A percentile compares a stretch with the other conserved stretches of the same genome.
Evolutionary conservation across 2,329 filamentous ascomycete genomes (phyloP).

Genomic region (Sporothrix dimorphospora): DNA sequence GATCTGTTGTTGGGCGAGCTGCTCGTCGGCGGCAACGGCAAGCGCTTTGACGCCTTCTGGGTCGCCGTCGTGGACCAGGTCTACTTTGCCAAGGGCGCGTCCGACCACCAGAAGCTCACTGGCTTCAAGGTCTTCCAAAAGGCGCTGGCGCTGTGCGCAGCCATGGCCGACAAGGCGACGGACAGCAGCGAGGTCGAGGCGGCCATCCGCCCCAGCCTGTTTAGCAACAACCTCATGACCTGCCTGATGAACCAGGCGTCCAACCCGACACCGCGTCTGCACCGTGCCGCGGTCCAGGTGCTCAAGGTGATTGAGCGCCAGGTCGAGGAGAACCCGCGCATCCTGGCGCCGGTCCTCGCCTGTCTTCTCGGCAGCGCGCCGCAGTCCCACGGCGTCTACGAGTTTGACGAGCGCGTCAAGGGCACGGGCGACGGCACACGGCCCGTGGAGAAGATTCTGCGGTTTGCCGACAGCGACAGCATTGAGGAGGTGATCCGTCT

Average conservation of each 20-base stretch:
- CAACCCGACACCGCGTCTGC: slow-evolving; percentile 75
- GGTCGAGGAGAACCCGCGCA: slow-evolving; percentile 62
- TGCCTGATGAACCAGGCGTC: slow-evolving; percentile 83
- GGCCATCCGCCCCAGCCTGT: slow-evolving; percentile 62
- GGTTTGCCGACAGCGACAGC: slow-evolving; percentile 60
- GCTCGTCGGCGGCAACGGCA: slow-evolving; percentile 30
- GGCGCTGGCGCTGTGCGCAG: slow-evolving; percentile 61
- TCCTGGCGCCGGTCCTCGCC: slow-evolving; percentile 63
- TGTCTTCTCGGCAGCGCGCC: slow-evolving; percentile 62
- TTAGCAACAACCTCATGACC: slow-evolving; percentile 80
- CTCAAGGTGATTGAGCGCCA: slow-evolving; percentile 71
- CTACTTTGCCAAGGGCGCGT: slow-evolving; percentile 79
- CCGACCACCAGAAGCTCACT: slow-evolving; percentile 86
- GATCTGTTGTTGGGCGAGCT: slow-evolving; percentile 65
- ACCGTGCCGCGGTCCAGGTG: slow-evolving; percentile 76
- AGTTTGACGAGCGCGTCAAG: slow-evolving; percentile 84
- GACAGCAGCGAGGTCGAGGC: background rate
- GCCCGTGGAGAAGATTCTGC: slow-evolving; percentile 75
- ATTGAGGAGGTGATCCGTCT: slow-evolving; percentile 56
- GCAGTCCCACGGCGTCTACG: slow-evolving; percentile 66
- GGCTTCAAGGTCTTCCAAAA: slow-evolving; percentile 87
- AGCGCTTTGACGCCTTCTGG: slow-evolving; percentile 34
- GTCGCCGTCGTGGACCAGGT: slow-evolving; percentile 74
- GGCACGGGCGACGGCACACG: slow-evolving; percentile 57
- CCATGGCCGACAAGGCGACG: background rate